Evolutionary conservation across 306 rosid genomes (phyloP).

Genomic region (Betula pendula): DNA sequence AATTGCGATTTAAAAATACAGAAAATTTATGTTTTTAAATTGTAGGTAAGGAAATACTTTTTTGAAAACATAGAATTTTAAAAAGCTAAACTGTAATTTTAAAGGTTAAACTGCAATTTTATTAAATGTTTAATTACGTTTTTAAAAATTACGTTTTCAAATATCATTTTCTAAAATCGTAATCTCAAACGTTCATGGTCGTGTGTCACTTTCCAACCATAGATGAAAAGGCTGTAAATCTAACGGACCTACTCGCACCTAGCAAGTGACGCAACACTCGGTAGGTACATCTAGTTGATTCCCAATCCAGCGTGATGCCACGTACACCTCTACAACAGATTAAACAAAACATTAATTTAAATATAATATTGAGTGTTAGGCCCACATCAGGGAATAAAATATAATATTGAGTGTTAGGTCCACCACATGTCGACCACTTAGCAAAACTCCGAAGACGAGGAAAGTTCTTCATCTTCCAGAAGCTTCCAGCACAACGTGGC

Average conservation of each 20-base stretch:
- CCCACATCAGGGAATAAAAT: background rate
- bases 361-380: background rate
- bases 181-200: no score
- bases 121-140: no score
- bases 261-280: background rate
- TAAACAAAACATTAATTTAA: background rate
- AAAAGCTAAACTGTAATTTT: no score
- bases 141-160: no score
- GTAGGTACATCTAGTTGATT: background rate
- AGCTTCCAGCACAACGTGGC: slow-evolving; percentile 37
- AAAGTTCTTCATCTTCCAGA: slow-evolving; percentile 42
- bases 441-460: slow-evolving; percentile 14
- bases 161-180: no score
- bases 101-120: no score
- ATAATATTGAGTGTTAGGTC: background rate
- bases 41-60: no score
- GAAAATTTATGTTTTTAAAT: no score
- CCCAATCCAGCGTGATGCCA: background rate
- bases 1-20: no score
- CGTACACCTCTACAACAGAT: no score
- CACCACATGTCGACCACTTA: slow-evolving; percentile 33
- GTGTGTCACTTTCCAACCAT: background rate
- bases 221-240: background rate
- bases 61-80: no score
- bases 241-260: background rate